Conservation (phyloP, 2,329 filamentous ascomycete species). For the Pseudocercospora ulei region DNA sequence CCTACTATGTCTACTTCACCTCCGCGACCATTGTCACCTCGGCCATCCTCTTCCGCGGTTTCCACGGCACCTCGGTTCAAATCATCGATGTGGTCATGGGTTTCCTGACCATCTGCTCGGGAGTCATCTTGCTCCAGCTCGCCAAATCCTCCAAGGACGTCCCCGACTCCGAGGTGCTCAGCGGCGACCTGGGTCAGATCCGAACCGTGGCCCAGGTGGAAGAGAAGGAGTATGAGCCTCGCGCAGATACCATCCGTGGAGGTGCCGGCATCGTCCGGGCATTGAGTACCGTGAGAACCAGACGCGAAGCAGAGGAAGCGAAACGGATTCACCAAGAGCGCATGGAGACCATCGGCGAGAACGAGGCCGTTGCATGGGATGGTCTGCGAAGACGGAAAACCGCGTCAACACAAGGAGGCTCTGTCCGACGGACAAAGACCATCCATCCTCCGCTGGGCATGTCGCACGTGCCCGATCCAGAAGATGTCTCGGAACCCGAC, state of each 20-base stretch:
- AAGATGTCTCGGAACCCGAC: constrained; percentile 40
- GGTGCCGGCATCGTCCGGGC: constrained; percentile 77
- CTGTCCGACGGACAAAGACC: constrained; percentile 42
- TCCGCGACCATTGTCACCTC: constrained; percentile 91
- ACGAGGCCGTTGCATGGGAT: constrained; percentile 82
- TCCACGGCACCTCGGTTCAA: constrained; percentile 70
- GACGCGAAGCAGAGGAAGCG: constrained; percentile 70
- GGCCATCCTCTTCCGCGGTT: constrained; percentile 81
- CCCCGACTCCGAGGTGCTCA: constrained; percentile 83
- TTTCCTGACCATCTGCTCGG: constrained; percentile 86
- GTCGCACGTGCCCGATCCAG: constrained; percentile 66
- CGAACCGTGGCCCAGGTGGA: constrained; percentile 91
- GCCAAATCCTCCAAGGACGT: constrained; percentile 98
- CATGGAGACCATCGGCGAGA: constrained; percentile 66
- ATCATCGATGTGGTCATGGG: constrained; percentile 88
- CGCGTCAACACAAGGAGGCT: constrained; percentile 35
- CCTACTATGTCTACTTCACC: constrained; percentile 98
- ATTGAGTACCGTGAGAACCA: constrained; percentile 63
- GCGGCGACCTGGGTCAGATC: constrained; percentile 86
- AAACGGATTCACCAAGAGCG: constrained; percentile 71
- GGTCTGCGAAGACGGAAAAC: constrained; percentile 68
- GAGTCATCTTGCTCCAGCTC: constrained; percentile 85
- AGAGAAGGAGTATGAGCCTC: constrained; percentile 91
- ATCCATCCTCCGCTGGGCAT: constrained; percentile 74
- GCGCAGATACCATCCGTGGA: constrained; percentile 90